phyloP scores from a whole-genome alignment of 495 filamentous ascomycete species.

The Astrothelium macrocarpum region DNA sequence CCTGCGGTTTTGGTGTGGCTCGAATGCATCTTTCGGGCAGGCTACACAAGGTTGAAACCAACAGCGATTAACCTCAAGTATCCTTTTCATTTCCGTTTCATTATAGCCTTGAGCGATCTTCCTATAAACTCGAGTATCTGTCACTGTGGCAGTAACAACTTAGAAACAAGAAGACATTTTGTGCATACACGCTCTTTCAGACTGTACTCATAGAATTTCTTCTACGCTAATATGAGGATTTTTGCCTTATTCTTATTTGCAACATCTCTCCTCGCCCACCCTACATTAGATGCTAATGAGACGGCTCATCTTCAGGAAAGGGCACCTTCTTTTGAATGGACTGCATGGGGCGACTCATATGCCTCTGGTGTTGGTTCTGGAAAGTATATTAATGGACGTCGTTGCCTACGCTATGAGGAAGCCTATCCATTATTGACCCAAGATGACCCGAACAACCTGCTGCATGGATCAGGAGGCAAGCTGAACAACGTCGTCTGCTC shows the following conservation, averaged over 20 bases:
- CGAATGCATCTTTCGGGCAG: neutral
- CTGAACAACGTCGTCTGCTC: slow-evolving; percentile 4
- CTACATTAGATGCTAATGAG: neutral
- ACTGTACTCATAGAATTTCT: neutral
- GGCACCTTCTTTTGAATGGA: slow-evolving; percentile 3
- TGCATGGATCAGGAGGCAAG: neutral
- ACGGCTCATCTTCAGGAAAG: neutral
- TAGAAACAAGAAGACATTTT: neutral
- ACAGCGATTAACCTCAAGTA: neutral
- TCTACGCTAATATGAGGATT: neutral
- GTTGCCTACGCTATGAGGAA: slow-evolving; percentile 11
- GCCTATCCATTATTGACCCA: neutral
- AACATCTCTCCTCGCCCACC: neutral
- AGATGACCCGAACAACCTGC: slow-evolving; percentile 1
- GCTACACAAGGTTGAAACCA: neutral
- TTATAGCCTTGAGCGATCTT: neutral
- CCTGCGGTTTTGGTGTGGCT: neutral
- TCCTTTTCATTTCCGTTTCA: slow-evolving; percentile 3
- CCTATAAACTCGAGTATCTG: neutral
- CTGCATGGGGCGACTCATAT: slow-evolving; percentile 2
- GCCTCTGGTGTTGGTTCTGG: neutral
- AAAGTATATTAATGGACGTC: slow-evolving; percentile 26
- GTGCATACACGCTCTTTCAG: neutral
- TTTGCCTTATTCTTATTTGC: neutral
- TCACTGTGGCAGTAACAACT: neutral